These are phyloP conservation scores for Ophiostoma sp. DNA, from an alignment of 2,329 filamentous ascomycete species.

Conservation along the genomic window DNA sequence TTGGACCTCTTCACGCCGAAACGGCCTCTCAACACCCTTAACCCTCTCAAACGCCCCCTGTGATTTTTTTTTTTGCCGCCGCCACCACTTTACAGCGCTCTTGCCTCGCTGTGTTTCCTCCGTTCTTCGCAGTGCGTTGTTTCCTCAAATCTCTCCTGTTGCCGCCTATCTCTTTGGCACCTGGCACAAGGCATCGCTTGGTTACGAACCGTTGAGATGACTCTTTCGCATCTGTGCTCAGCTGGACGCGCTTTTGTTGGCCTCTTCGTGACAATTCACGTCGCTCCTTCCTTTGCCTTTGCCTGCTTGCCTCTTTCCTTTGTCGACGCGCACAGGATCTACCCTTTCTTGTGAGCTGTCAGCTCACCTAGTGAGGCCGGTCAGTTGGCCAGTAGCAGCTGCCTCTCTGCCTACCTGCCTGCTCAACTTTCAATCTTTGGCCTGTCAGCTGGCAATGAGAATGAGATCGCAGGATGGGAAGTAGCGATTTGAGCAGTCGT, in stretches of 20 bases:
- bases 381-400: slow-evolving; percentile 11
- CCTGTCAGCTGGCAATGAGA: slow-evolving; percentile 15
- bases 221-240: slow-evolving; percentile 1
- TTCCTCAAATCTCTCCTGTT: slow-evolving; percentile 5
- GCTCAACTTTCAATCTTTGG: background rate
- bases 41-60: background rate
- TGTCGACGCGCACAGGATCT: background rate
- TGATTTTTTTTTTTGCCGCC: slow-evolving; percentile 8
- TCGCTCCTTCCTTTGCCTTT: background rate
- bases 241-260: slow-evolving; percentile 7
- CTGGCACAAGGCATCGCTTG: background rate
- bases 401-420: slow-evolving; percentile 2
- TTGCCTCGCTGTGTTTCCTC: background rate
- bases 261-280: background rate
- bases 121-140: background rate
- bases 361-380: background rate
- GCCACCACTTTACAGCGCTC: slow-evolving; percentile 11
- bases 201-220: background rate
- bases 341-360: background rate
- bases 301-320: background rate
- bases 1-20: background rate
- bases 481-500: background rate
- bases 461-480: background rate
- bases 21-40: background rate
- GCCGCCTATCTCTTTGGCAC: slow-evolving; percentile 25